These are phyloP conservation scores for Martensiomyces pterosporus DNA, from an alignment of 192 early-diverging fungal species.

Conservation along the genomic window DNA sequence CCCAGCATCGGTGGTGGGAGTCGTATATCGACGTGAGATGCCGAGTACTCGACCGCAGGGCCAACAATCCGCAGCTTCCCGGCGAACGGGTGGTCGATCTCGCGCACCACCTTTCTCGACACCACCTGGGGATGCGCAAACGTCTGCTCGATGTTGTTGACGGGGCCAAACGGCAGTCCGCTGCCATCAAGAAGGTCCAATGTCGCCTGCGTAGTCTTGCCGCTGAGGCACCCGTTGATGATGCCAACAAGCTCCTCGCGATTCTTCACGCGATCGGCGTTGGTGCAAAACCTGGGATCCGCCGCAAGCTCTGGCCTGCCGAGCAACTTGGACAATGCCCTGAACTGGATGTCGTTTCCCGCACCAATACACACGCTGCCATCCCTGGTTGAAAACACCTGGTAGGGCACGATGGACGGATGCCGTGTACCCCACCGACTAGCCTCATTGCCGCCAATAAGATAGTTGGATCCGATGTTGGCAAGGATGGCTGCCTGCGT, in stretches of 20 bases:
- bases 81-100: constrained; percentile 76
- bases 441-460: constrained; percentile 79
- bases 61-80: constrained; percentile 77
- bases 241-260: constrained; percentile 59
- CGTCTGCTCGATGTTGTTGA: constrained; percentile 73
- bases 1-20: constrained; percentile 73
- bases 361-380: constrained; percentile 84
- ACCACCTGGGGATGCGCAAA: constrained; percentile 71
- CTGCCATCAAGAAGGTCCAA: constrained; percentile 58
- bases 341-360: constrained; percentile 86
- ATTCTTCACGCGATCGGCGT: constrained; percentile 69
- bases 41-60: constrained; percentile 71
- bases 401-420: constrained; percentile 90
- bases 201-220: constrained; percentile 58
- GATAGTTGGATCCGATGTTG: constrained; percentile 85
- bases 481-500: constrained; percentile 82
- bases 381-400: constrained; percentile 74
- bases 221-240: constrained; percentile 52
- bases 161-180: constrained; percentile 80
- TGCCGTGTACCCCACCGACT: constrained; percentile 84
- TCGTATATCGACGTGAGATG: constrained; percentile 59
- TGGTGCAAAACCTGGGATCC: constrained; percentile 60
- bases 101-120: constrained; percentile 67
- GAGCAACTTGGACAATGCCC: constrained; percentile 57
- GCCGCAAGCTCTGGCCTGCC: constrained; percentile 45